phyloP scores from a whole-genome alignment of 768 basidiomycete genomes.

The Phlebiopsis flavidoalba region DNA sequence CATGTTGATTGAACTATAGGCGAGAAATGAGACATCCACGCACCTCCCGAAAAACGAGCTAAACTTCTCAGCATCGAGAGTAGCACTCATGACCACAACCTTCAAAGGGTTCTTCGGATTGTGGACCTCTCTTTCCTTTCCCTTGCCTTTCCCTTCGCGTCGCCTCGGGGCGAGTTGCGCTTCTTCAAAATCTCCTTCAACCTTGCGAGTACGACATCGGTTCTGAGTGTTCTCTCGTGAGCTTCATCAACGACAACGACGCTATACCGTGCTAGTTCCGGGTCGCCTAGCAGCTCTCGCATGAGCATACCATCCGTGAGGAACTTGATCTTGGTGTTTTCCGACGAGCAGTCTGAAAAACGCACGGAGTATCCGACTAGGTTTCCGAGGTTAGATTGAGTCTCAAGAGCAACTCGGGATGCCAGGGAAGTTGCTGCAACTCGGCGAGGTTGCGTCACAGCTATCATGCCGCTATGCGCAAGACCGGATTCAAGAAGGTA shows the following conservation, averaged over 20 bases:
- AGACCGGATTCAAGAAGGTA: conserved; percentile 85
- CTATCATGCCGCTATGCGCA: conserved; percentile 69
- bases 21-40: conserved; percentile 24
- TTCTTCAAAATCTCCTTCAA: conserved; percentile 74
- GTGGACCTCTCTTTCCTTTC: conserved; percentile 6
- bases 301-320: conserved; percentile 98
- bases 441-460: conserved; percentile 90
- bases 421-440: conserved; percentile 97
- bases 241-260: conserved; percentile 94
- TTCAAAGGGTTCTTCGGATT: conserved; percentile 62
- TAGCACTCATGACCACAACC: conserved; percentile 96
- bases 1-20: background rate
- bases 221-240: conserved; percentile 91
- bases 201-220: conserved; percentile 88
- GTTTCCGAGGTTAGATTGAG: conserved; percentile 62
- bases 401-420: conserved; percentile 82
- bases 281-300: conserved; percentile 81
- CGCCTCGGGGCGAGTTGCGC: conserved; percentile 46
- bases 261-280: conserved; percentile 73
- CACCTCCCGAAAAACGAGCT: conserved; percentile 82
- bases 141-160: conserved; percentile 40
- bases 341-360: conserved; percentile 78
- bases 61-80: conserved; percentile 93
- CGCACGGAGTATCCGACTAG: conserved; percentile 93
- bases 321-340: conserved; percentile 86